Percentiles rank a stretch among this genome's conserved stretches.
phyloP scores from a whole-genome alignment of 2,329 filamentous ascomycete species.

The Juglanconis oblonga region DNA sequence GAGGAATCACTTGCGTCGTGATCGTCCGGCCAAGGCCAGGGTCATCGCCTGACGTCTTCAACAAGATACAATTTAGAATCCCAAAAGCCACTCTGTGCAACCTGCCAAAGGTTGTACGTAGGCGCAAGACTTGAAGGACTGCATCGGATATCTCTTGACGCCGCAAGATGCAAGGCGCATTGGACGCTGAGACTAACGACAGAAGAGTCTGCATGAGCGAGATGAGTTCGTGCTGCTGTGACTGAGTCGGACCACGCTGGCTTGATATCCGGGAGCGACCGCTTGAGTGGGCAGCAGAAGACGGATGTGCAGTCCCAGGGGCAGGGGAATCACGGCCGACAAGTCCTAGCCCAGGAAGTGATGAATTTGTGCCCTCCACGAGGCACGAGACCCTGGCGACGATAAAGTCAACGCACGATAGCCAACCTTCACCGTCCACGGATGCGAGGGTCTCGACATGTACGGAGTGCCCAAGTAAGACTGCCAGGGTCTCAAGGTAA shows the following conservation, averaged over 20 bases:
- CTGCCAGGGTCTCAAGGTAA: constrained; percentile 73
- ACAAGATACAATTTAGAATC: constrained; percentile 69
- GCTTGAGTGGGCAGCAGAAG: constrained; percentile 8
- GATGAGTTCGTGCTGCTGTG: constrained; percentile 37
- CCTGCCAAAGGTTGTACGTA: constrained; percentile 28
- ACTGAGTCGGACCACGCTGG: constrained; percentile 24
- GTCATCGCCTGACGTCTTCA: constrained; percentile 65
- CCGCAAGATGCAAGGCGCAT: constrained; percentile 61
- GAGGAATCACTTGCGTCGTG: constrained; percentile 61
- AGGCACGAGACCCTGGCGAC: constrained; percentile 57
- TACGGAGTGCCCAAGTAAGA: constrained; percentile 67
- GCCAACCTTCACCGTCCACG: constrained; percentile 57
- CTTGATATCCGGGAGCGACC: constrained; percentile 18
- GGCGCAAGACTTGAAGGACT: constrained; percentile 58
- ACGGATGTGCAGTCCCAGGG: constrained; percentile 5
- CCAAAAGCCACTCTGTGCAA: constrained; percentile 72
- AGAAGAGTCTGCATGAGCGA: constrained; percentile 65
- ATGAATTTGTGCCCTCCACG: constrained; percentile 38
- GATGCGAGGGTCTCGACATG: constrained; percentile 76
- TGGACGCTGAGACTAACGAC: constrained; percentile 61
- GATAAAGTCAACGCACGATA: constrained; percentile 68
- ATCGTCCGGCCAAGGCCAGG: constrained; percentile 58
- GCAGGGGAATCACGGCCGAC: constrained; percentile 25
- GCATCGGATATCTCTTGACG: constrained; percentile 54
- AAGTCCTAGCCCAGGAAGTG: background rate